Conservation (phyloP, 2,329 filamentous ascomycete genomes). For the Aspergillus sp. region DNA sequence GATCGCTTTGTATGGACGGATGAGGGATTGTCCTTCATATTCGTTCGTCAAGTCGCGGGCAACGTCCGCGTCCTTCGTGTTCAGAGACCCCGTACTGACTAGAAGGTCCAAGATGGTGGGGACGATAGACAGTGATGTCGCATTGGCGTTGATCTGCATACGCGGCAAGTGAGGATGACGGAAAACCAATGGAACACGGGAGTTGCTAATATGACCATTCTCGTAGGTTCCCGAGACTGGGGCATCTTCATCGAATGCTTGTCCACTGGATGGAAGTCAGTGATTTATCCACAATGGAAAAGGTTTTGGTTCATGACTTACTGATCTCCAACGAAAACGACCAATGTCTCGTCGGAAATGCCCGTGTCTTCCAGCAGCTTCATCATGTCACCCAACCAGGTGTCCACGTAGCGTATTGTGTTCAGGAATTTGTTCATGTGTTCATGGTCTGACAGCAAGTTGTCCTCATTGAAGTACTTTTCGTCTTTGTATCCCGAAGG, state of each 20-base stretch:
- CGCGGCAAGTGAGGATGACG: slow-evolving; percentile 41
- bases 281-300: background rate
- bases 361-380: slow-evolving; percentile 20
- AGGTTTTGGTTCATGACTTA: slow-evolving; percentile 3
- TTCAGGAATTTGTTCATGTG: slow-evolving; percentile 25
- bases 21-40: slow-evolving; percentile 46
- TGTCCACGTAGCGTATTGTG: slow-evolving; percentile 19
- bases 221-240: slow-evolving; percentile 36
- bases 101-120: slow-evolving; percentile 45
- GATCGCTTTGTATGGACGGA: slow-evolving; percentile 34
- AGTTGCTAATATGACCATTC: slow-evolving; percentile 42
- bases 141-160: slow-evolving; percentile 35
- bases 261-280: slow-evolving; percentile 23
- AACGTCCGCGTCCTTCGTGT: slow-evolving; percentile 23
- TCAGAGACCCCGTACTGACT: slow-evolving; percentile 36
- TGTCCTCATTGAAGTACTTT: slow-evolving; percentile 18
- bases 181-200: slow-evolving; percentile 41
- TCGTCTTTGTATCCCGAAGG: slow-evolving; percentile 25
- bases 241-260: slow-evolving; percentile 39
- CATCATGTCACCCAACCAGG: slow-evolving; percentile 22
- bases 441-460: slow-evolving; percentile 16
- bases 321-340: slow-evolving; percentile 26
- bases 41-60: slow-evolving; percentile 39
- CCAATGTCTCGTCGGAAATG: slow-evolving; percentile 23
- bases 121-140: slow-evolving; percentile 40